Evolutionary conservation across 192 early-diverging fungal species (phyloP).

Genomic region (Podila horticola): DNA sequence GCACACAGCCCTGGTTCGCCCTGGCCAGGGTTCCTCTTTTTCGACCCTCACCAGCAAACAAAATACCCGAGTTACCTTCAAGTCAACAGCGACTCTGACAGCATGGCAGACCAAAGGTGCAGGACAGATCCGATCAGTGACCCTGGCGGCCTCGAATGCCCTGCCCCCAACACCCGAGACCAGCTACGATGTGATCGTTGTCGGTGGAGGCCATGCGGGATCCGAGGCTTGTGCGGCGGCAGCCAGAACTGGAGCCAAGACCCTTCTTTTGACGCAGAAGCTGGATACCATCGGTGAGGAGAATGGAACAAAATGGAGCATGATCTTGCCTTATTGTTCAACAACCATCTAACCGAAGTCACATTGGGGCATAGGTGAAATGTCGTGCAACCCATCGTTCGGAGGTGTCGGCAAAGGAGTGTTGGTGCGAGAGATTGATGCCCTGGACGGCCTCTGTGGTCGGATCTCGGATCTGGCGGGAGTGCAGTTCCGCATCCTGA

Average conservation of each 20-base stretch:
- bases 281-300: constrained; percentile 74
- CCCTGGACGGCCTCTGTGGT: constrained; percentile 86
- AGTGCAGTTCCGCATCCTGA: constrained; percentile 85
- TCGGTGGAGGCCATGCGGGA: constrained; percentile 88
- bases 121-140: constrained; percentile 37
- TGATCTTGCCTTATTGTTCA: too few species aligned
- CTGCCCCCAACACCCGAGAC: constrained; percentile 40
- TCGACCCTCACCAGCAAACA: constrained; percentile 10
- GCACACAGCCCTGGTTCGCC: constrained; percentile 6
- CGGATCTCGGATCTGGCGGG: constrained; percentile 80
- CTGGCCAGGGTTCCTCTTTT: constrained; percentile 4
- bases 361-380: constrained; percentile 64
- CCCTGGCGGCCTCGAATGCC: constrained; percentile 41
- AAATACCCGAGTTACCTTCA: neutral
- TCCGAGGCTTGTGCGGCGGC: constrained; percentile 85
- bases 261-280: constrained; percentile 79
- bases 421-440: constrained; percentile 82
- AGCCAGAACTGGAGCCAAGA: constrained; percentile 76
- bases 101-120: neutral
- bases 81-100: neutral
- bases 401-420: constrained; percentile 88
- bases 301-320: too few species aligned
- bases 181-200: constrained; percentile 78
- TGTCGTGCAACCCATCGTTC: constrained; percentile 91
- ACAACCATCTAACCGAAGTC: neutral